Base-by-base conservation (phyloP, 306 rosid species). In the Cucurbita pepo region DNA sequence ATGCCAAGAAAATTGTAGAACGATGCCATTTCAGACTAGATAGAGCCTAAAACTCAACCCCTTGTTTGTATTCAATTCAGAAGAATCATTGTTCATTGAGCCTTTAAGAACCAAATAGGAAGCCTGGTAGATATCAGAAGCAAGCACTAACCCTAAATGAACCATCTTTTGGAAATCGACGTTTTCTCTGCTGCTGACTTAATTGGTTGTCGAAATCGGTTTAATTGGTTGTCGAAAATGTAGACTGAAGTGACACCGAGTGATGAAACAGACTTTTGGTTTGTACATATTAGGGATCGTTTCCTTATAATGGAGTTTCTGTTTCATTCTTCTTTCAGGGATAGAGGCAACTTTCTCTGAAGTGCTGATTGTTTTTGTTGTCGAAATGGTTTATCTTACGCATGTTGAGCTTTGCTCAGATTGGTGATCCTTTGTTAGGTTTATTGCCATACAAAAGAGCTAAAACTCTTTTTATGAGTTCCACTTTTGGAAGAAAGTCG, bases 81-180 rank as follows among this genome's bases (percentile, higher is more conserved):
- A 59, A 59, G 65, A 59, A 59, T 59, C 65, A 34, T 59, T 4
- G 65, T 22, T 30, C 65, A 34, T 30, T 59, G 19, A 34, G 44
- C 19, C 19, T 59, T 59, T 12, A 13, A 13, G 43, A 30, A 58
- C 40, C 43, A 30, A 58, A 34, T 59, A 7, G 61, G 61, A 56
- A 58, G 44, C 19, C 65, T 58, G 9, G 64, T 59, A 25, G 25
- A 22, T 22, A 13, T 59, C 15, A 38, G 69, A 38, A 62, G 48
- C 25, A 36, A 36, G 1, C 50, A 40, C 48, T 62, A 4, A 37
- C 80, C 81, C 84, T 77, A 36, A 53, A 64, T 79, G 82, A 77
- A 80, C 81, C 91, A 89, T 66, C 59, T 62, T 77, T 76, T 73
- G 58, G 78, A 18, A 18, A 81, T 30, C 34, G 34, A 30, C 34